Conservation (phyloP, 2,329 filamentous ascomycete species). For the Arthrobotrys conoides region DNA sequence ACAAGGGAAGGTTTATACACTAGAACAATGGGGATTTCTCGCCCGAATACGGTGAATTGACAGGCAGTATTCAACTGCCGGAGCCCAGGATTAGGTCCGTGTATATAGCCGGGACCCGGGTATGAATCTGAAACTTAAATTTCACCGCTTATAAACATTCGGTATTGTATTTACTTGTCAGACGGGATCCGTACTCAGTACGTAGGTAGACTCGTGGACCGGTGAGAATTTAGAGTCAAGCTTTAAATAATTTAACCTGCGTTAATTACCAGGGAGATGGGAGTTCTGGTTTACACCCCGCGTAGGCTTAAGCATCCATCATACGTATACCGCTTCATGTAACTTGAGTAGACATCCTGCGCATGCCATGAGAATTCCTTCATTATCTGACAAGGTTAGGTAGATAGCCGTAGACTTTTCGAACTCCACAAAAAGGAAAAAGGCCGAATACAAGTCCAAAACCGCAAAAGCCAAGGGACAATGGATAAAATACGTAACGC, state of each 20-base stretch:
- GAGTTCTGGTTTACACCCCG: not conserved
- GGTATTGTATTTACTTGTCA: not conserved
- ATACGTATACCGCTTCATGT: not conserved
- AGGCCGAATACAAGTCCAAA: not conserved
- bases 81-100: conserved; percentile 7
- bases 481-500: not conserved
- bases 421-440: not conserved
- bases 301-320: no score
- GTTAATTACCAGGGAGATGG: conserved; percentile 20
- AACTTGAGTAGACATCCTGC: not conserved
- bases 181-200: not conserved
- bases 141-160: not conserved
- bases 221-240: not conserved
- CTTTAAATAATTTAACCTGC: conserved; percentile 6
- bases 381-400: conserved; percentile 9
- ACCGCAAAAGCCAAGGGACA: not conserved
- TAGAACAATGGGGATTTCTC: not conserved
- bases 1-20: not conserved
- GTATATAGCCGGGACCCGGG: conserved; percentile 5
- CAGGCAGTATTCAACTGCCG: conserved; percentile 22
- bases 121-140: not conserved
- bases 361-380: not conserved
- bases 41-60: conserved; percentile 8
- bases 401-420: not conserved
- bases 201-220: not conserved